These are phyloP conservation scores for Boletus reticuloceps DNA, from an alignment of 768 basidiomycete genomes.

Conservation along the genomic window DNA sequence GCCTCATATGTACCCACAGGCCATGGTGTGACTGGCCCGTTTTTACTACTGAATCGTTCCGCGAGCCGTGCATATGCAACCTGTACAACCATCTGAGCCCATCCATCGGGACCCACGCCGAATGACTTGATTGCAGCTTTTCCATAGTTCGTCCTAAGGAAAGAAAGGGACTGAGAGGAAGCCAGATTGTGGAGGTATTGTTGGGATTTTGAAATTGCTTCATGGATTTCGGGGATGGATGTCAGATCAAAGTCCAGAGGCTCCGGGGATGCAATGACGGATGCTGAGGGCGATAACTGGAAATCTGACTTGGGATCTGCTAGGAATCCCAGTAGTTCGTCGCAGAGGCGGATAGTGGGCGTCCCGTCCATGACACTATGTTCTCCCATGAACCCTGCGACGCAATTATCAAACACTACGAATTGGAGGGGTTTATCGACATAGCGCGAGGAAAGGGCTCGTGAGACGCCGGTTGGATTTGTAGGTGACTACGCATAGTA, in stretches of 20 bases:
- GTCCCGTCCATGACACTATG: constrained; percentile 92
- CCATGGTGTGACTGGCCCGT: constrained; percentile 34
- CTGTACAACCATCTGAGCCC: constrained; percentile 92
- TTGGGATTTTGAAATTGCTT: constrained; percentile 58
- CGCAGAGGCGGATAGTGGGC: constrained; percentile 70
- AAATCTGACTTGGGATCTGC: constrained; percentile 64
- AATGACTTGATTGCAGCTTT: constrained; percentile 84
- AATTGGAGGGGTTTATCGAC: constrained; percentile 90
- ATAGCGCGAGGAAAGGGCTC: constrained; percentile 74
- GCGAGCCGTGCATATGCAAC: constrained; percentile 79
- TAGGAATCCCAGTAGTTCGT: constrained; percentile 62
- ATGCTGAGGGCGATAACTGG: constrained; percentile 34
- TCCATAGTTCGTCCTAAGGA: constrained; percentile 72
- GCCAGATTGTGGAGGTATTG: constrained; percentile 55
- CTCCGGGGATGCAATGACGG: constrained; percentile 33
- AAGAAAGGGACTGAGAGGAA: constrained; percentile 59
- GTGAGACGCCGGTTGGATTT: constrained; percentile 24
- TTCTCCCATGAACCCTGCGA: constrained; percentile 89
- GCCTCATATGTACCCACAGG: constrained; percentile 91
- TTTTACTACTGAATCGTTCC: constrained; percentile 25
- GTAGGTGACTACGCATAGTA: constrained; percentile 11
- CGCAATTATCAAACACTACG: constrained; percentile 78
- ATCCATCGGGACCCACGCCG: constrained; percentile 89
- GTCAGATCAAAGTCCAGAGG: constrained; percentile 67
- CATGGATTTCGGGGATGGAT: constrained; percentile 26